phyloP scores from a whole-genome alignment of 2,329 filamentous ascomycete genomes.

The Fusarium ambrosium region DNA sequence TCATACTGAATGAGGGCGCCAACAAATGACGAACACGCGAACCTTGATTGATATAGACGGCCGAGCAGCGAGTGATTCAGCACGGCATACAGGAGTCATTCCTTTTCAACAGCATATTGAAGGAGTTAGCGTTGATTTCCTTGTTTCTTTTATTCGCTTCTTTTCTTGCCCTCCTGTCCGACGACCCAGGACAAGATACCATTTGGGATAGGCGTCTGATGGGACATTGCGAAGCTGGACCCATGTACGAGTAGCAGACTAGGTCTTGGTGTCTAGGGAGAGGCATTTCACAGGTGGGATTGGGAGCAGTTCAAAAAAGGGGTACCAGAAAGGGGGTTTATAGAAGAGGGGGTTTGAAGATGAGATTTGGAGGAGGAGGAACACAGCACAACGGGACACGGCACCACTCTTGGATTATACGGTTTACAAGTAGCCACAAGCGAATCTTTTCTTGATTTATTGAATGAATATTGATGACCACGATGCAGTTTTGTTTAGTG shows the following conservation, averaged over 20 bases:
- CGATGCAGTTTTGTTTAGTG: neutral
- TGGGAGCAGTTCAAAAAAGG: constrained; percentile 19
- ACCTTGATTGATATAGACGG: constrained; percentile 14
- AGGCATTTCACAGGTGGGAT: constrained; percentile 26
- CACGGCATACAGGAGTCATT: constrained; percentile 15
- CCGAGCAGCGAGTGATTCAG: constrained; percentile 27
- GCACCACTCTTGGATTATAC: constrained; percentile 31
- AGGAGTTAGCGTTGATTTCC: constrained; percentile 41
- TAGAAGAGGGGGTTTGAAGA: neutral
- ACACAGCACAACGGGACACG: constrained; percentile 31
- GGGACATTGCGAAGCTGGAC: constrained; percentile 16
- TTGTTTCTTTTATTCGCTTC: constrained; percentile 11
- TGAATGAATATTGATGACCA: neutral
- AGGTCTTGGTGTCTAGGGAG: constrained; percentile 23
- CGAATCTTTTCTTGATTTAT: constrained; percentile 38
- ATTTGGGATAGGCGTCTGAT: constrained; percentile 42
- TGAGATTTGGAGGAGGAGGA: constrained; percentile 19
- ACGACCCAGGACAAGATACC: constrained; percentile 26
- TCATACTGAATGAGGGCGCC: constrained; percentile 6
- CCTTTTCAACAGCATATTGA: constrained; percentile 35
- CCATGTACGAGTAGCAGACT: constrained; percentile 43
- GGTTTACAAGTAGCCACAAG: constrained; percentile 35
- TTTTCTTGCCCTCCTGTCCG: constrained; percentile 8
- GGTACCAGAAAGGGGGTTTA: neutral
- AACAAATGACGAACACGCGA: constrained; percentile 15